A percentile compares a stretch with the other conserved stretches of the same genome.
Evolutionary conservation across 108 stramenopile species (phyloP).

Genomic region (Nitzschia inconspicua): DNA sequence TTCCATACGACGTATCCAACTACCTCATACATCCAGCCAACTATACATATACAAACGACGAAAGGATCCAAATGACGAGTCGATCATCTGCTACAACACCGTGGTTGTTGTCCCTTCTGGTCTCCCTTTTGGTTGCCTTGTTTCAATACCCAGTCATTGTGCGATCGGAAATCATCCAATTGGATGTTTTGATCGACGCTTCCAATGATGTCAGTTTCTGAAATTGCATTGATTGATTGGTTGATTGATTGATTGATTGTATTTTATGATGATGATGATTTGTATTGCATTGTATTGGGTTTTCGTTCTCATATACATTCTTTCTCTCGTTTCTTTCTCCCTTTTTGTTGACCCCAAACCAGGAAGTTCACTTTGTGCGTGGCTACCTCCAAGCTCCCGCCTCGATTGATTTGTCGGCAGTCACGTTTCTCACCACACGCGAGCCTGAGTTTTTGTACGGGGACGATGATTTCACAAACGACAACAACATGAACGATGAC

Average conservation of each 20-base stretch:
- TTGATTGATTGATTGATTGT: too few relatives aligned
- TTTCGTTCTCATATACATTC: too few relatives aligned
- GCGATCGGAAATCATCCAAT: conserved; percentile 2
- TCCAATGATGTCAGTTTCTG: too few relatives aligned
- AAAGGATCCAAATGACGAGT: too few relatives aligned
- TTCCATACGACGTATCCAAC: too few relatives aligned
- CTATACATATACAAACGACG: too few relatives aligned
- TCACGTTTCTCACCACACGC: conserved; percentile 33
- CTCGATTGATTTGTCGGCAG: conserved; percentile 47
- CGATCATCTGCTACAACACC: neutral
- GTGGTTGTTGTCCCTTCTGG: neutral
- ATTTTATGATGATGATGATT: too few relatives aligned
- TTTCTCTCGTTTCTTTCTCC: too few relatives aligned
- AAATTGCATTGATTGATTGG: too few relatives aligned
- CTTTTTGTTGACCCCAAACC: too few relatives aligned
- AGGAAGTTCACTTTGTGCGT: conserved; percentile 29
- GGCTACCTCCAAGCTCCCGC: conserved; percentile 68
- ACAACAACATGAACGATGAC: neutral
- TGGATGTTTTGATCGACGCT: conserved; percentile 9
- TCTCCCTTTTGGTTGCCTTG: neutral
- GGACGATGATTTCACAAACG: neutral
- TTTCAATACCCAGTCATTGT: conserved; percentile 4
- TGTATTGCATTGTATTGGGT: too few relatives aligned
- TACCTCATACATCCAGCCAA: too few relatives aligned
- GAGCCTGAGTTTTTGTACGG: neutral